Conservation (phyloP, 2,329 filamentous ascomycete genomes). For the Chrysoporthe puriensis region DNA sequence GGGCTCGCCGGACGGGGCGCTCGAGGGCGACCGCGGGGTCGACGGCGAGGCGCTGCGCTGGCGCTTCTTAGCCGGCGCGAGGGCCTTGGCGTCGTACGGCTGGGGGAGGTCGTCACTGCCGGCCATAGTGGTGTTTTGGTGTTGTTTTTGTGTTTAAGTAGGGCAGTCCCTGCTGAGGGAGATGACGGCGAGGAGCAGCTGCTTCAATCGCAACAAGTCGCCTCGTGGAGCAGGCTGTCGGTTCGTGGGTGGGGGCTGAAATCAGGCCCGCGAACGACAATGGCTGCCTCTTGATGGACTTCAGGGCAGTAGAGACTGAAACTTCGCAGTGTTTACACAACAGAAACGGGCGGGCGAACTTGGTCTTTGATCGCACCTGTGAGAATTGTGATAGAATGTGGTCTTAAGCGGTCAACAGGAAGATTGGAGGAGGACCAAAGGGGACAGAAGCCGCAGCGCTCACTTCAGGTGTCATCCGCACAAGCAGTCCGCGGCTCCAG, state of each 20-base stretch:
- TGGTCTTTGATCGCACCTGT: not conserved
- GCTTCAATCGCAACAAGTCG: not conserved
- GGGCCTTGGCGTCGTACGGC: constrained; percentile 62
- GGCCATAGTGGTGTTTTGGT: constrained; percentile 37
- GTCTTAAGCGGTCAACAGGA: not conserved
- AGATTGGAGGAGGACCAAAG: not conserved
- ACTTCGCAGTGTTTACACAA: not conserved
- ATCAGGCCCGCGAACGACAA: not conserved
- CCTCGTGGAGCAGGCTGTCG: not conserved
- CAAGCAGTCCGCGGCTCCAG: constrained; percentile 7
- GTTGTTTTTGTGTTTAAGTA: not conserved
- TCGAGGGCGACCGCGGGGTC: constrained; percentile 26
- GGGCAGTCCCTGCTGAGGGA: not conserved
- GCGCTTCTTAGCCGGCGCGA: constrained; percentile 63
- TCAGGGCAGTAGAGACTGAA: not conserved
- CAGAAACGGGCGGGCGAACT: not conserved
- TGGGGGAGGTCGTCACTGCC: constrained; percentile 55
- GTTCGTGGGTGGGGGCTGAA: not conserved
- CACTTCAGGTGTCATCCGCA: not conserved
- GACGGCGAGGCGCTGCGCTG: constrained; percentile 55
- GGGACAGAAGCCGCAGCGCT: not conserved
- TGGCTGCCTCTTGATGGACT: not conserved
- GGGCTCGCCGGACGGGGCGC: constrained; percentile 39
- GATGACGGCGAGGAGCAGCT: not conserved
- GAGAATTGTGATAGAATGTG: not conserved